phyloP scores from a whole-genome alignment of 805 yeast species.

The Metschnikowia sp. region DNA sequence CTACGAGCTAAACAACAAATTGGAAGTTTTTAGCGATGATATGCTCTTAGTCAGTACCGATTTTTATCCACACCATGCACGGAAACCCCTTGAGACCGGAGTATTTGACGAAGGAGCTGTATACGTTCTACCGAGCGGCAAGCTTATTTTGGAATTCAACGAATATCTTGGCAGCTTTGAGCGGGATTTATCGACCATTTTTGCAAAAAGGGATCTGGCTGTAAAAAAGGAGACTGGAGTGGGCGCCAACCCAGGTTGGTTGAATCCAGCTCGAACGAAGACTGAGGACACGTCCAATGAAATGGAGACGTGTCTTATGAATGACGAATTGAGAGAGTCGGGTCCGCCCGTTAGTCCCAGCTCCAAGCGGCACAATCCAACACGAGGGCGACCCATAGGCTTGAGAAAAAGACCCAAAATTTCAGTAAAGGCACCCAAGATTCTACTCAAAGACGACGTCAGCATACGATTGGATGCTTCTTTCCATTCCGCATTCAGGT shows the following conservation, averaged over 20 bases:
- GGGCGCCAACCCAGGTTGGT: background rate
- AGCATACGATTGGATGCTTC: background rate
- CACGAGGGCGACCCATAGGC: conserved; percentile 5
- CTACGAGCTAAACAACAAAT: conserved; percentile 47
- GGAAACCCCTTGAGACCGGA: conserved; percentile 17
- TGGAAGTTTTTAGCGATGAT: conserved; percentile 40
- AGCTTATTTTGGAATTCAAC: conserved; percentile 28
- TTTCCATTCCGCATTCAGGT: background rate
- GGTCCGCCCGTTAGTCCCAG: no score
- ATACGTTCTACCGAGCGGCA: conserved; percentile 26
- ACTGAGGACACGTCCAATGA: background rate
- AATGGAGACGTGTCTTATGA: no score
- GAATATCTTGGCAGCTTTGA: conserved; percentile 31
- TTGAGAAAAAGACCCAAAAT: background rate
- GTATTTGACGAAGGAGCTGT: conserved; percentile 21
- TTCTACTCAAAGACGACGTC: background rate
- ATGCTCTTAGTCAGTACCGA: conserved; percentile 33
- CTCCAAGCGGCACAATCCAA: background rate
- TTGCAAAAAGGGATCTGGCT: conserved; percentile 6
- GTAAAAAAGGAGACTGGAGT: background rate
- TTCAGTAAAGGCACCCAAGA: background rate
- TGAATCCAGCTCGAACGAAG: background rate
- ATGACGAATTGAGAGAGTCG: no score
- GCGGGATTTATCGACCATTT: conserved; percentile 33
- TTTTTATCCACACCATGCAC: conserved; percentile 24